Evolutionary conservation across 441 rosid species (phyloP).

Genomic region (Gossypium davidsonii): DNA sequence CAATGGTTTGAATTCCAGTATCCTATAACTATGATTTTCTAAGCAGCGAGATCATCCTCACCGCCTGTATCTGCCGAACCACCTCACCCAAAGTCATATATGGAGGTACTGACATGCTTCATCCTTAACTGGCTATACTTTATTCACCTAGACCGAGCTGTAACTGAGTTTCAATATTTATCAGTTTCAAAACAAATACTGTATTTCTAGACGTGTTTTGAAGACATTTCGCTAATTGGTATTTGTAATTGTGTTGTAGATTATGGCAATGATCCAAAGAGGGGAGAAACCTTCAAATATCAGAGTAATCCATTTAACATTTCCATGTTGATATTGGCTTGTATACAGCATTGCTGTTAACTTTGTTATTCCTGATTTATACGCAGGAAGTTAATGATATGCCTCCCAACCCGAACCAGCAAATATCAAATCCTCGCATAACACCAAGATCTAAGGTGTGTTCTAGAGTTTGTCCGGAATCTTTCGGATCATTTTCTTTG

Average conservation of each 20-base stretch:
- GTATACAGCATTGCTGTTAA: conserved; percentile 15
- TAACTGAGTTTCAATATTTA: neutral
- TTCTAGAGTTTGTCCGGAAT: neutral
- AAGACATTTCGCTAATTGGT: conserved; percentile 1
- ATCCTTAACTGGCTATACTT: neutral
- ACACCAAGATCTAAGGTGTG: conserved; percentile 76
- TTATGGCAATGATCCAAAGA: conserved; percentile 88
- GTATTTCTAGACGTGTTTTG: neutral
- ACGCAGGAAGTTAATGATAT: conserved; percentile 78
- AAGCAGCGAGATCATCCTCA: conserved; percentile 60
- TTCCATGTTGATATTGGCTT: conserved; percentile 10
- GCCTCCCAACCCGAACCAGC: conserved; percentile 87
- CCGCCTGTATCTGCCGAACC: conserved; percentile 55
- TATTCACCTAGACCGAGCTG: neutral
- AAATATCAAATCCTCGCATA: conserved; percentile 59
- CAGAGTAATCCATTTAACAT: conserved; percentile 38
- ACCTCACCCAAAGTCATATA: conserved; percentile 86
- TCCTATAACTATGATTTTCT: conserved; percentile 15
- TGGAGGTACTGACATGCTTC: conserved; percentile 51
- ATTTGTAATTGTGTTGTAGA: conserved; percentile 40
- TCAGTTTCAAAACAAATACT: neutral
- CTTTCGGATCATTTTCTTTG: neutral
- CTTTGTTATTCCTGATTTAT: conserved; percentile 14
- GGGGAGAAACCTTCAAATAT: conserved; percentile 92
- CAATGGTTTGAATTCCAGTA: conserved; percentile 12